Conservation (phyloP, 2,329 filamentous ascomycete species). For the Podosphaera xanthii region DNA sequence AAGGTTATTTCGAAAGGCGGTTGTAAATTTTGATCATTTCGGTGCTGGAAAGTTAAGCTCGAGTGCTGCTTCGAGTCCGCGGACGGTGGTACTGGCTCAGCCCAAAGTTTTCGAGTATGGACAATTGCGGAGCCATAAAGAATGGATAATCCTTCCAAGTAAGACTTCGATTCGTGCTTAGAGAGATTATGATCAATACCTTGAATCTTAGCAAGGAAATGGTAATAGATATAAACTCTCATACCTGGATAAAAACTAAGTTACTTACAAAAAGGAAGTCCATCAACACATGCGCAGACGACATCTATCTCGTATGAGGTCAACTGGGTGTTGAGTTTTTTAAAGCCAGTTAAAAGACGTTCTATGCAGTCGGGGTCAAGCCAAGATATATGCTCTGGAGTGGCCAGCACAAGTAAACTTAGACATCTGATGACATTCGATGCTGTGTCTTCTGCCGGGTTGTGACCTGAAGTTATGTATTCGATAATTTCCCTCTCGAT, state of each 20-base stretch:
- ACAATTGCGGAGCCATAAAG: constrained; percentile 21
- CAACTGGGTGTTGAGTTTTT: not conserved
- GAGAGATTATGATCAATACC: not conserved
- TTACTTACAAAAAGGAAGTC: constrained; percentile 19
- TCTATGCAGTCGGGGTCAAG: constrained; percentile 13
- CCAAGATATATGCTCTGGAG: constrained; percentile 14
- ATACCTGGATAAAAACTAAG: not conserved
- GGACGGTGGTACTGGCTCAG: constrained; percentile 1
- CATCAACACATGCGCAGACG: constrained; percentile 32
- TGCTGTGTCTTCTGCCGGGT: not conserved
- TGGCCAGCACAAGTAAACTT: constrained; percentile 16
- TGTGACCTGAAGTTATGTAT: not conserved
- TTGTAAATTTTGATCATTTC: not conserved
- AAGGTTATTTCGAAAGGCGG: constrained; percentile 19
- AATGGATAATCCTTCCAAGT: constrained; percentile 25
- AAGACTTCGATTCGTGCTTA: not conserved
- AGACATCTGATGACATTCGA: not conserved
- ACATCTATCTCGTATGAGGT: constrained; percentile 20
- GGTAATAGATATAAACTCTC: not conserved
- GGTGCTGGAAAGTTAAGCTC: constrained; percentile 8
- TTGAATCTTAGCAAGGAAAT: not conserved
- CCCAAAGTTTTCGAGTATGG: constrained; percentile 26
- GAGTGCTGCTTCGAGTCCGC: not conserved
- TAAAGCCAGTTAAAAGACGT: constrained; percentile 6
- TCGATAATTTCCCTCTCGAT: not conserved